Evolutionary conservation across 2,329 filamentous ascomycete species (phyloP).

Genomic region (Trichoderma asperellum): DNA sequence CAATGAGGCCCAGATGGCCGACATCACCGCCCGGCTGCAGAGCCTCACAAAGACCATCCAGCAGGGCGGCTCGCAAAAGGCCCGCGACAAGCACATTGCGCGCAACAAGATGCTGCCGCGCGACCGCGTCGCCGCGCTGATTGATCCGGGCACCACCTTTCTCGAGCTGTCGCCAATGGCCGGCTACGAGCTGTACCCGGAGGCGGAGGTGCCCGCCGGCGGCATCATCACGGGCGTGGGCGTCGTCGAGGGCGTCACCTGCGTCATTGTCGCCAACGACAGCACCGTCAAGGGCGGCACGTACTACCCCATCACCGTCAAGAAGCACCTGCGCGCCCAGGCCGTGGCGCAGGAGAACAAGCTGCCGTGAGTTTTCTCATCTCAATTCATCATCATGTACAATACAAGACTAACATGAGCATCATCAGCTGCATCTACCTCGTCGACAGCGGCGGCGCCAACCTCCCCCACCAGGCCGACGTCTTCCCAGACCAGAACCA

Average conservation of each 20-base stretch:
- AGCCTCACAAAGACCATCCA: slow-evolving; percentile 72
- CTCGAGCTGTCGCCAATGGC: slow-evolving; percentile 93
- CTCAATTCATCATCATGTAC: background rate
- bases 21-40: slow-evolving; percentile 70
- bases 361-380: slow-evolving; percentile 57
- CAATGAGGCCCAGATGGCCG: slow-evolving; percentile 77
- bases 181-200: slow-evolving; percentile 81
- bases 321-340: slow-evolving; percentile 94
- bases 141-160: slow-evolving; percentile 89
- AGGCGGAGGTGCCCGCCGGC: slow-evolving; percentile 84
- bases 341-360: slow-evolving; percentile 88
- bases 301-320: slow-evolving; percentile 96
- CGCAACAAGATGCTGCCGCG: slow-evolving; percentile 93
- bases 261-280: slow-evolving; percentile 93
- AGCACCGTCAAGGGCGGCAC: slow-evolving; percentile 97
- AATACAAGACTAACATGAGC: background rate
- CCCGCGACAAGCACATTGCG: slow-evolving; percentile 82
- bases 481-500: slow-evolving; percentile 95
- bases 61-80: slow-evolving; percentile 78
- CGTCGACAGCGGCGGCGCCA: slow-evolving; percentile 93
- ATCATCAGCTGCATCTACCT: slow-evolving; percentile 79
- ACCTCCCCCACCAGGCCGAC: slow-evolving; percentile 91
- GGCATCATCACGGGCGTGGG: slow-evolving; percentile 94
- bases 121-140: slow-evolving; percentile 82
- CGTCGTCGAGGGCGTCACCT: slow-evolving; percentile 85